Evolutionary conservation across 2,329 filamentous ascomycete genomes (phyloP).

Genomic region (Beauveria sp.): DNA sequence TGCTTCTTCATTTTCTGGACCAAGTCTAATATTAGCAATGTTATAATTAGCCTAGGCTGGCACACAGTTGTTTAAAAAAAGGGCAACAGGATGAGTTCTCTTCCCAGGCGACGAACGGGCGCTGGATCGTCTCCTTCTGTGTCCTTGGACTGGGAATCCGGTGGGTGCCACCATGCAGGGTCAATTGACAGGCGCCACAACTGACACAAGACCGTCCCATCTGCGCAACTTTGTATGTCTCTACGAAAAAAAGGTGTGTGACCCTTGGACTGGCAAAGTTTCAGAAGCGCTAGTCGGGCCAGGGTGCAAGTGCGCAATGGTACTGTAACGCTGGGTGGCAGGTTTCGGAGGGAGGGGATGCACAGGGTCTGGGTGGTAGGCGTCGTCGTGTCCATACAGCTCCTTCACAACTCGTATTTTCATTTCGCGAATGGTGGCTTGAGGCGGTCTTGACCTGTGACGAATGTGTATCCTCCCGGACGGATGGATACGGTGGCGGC

Average conservation of each 20-base stretch:
- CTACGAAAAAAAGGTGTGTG: background rate
- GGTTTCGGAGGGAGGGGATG: background rate
- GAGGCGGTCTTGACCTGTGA: background rate
- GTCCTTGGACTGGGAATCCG: background rate
- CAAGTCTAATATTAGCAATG: no score
- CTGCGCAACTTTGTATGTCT: background rate
- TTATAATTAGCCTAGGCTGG: background rate
- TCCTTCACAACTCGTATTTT: background rate
- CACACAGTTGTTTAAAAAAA: background rate
- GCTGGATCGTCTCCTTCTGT: no score
- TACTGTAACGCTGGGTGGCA: background rate
- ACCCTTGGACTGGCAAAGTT: background rate
- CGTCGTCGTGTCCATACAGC: background rate
- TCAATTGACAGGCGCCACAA: slow-evolving; percentile 9
- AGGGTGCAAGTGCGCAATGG: background rate
- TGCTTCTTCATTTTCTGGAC: no score
- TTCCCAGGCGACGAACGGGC: background rate
- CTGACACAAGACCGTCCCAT: slow-evolving; percentile 5
- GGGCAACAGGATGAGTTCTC: background rate
- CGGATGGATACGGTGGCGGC: background rate
- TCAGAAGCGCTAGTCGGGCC: background rate
- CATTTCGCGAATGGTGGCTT: background rate
- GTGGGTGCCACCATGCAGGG: background rate
- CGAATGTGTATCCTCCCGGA: background rate
- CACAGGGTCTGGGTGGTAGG: background rate